Base-by-base conservation (phyloP, 345 rosid species). In the rapeseed (Brassica napus) region DNA sequence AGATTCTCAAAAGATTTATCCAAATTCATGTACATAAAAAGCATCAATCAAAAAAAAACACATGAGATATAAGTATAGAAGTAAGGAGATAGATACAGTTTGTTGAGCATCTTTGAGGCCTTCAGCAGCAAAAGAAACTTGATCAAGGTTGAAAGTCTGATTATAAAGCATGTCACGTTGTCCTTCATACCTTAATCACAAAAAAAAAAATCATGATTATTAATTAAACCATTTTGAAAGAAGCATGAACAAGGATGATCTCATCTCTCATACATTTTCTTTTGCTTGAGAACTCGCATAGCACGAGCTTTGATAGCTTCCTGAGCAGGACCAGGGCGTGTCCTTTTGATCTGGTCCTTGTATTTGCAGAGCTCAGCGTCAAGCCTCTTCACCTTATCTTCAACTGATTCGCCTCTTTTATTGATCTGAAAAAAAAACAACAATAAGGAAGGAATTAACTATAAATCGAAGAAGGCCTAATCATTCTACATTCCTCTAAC, bases 91-190 rank as follows among this genome's bases (percentile, higher is more conserved):
- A 67, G 91, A 62, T 95, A 95, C 98, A 58, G 99, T 93, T 86
- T 93, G 97, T 59, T 96, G 98, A 55, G 98, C 99, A 83, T 96
- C 99, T 87, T 92, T 96, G 77, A 93, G 85, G 55, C 99, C 99
- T 86, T 96, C 99, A 3, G 97, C 75, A 81, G 99, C 98, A 86
- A 96, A 96, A n/a, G 97, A 84, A 81, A 96, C 99, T 93, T 96
- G 99, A 88, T 96, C 99, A 44, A 96, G 99, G 83, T 95, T 95
- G 71, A 91, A 95, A 1, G 99, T 95, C 81, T 95, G 99, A 82
- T 90, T 95, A 65, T 91, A 95, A 4, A 95, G 89, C 97, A 93
- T 95, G 83, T 95, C 99, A 30, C 98, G 92, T 77, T 95, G 98
- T 37, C 92, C 97, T 87, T 93, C 98, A 68, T 95, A 93, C 99